phyloP scores from a whole-genome alignment of 306 rosid genomes.

The Myrica gale region DNA sequence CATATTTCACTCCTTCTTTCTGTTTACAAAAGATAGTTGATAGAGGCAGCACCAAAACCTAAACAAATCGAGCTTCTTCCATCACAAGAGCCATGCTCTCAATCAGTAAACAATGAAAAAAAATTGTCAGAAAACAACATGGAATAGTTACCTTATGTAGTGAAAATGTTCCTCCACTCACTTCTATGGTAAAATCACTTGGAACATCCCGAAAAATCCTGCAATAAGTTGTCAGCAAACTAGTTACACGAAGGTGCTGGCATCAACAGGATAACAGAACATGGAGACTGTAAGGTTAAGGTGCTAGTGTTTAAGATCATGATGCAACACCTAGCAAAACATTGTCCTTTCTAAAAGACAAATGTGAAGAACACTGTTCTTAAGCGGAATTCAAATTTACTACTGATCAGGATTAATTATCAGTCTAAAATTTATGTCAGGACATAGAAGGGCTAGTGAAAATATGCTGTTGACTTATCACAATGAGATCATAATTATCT shows the following conservation, averaged over 20 bases:
- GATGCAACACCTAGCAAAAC: neutral
- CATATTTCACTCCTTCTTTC: neutral
- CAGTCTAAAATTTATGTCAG: neutral
- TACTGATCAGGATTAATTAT: neutral
- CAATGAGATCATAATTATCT: neutral
- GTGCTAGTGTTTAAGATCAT: conserved; percentile 4
- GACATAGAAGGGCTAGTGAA: neutral
- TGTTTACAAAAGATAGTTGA: conserved; percentile 1
- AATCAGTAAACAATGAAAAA: conserved; percentile 4
- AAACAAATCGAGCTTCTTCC: neutral
- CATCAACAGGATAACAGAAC: neutral
- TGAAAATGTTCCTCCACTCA: conserved; percentile 69
- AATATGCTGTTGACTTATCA: neutral
- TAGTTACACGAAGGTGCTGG: conserved; percentile 19
- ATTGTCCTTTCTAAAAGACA: neutral
- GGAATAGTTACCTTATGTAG: conserved; percentile 67
- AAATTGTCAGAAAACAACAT: conserved; percentile 13
- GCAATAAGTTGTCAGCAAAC: conserved; percentile 31
- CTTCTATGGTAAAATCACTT: conserved; percentile 88
- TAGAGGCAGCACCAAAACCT: neutral
- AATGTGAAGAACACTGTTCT: neutral
- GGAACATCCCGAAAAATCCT: conserved; percentile 99
- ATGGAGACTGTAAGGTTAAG: conserved; percentile 3
- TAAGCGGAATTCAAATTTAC: neutral
- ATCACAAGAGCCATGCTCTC: conserved; percentile 7